These are phyloP conservation scores for Mycena albidolilacea DNA, from an alignment of 768 basidiomycete genomes.

Conservation along the genomic window DNA sequence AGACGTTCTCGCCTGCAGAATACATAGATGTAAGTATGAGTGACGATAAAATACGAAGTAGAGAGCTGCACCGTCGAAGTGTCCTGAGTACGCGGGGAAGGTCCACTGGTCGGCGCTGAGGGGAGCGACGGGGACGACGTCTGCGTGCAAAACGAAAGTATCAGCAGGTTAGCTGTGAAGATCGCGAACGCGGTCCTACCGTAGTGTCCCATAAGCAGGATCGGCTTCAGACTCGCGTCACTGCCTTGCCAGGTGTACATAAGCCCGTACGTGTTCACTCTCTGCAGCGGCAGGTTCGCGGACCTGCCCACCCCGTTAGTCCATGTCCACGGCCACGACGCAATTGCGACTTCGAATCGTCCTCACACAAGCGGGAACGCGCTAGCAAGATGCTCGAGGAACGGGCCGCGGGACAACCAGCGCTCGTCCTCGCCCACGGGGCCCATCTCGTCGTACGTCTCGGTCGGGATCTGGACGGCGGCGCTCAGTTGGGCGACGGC, in stretches of 20 bases:
- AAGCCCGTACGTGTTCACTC: constrained; percentile 75
- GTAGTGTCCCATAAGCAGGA: constrained; percentile 69
- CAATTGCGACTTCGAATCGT: not conserved
- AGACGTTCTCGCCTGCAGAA: constrained; percentile 65
- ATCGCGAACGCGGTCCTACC: constrained; percentile 45
- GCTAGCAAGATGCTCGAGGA: constrained; percentile 56
- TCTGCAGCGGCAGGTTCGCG: constrained; percentile 35
- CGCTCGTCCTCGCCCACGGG: constrained; percentile 63
- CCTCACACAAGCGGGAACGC: constrained; percentile 69
- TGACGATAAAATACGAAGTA: no score
- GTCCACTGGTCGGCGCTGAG: constrained; percentile 70
- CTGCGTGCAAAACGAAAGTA: constrained; percentile 47
- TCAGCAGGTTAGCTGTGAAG: not conserved
- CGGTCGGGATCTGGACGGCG: constrained; percentile 57
- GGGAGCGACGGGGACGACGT: constrained; percentile 78
- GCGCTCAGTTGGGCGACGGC: constrained; percentile 51
- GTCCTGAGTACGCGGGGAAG: constrained; percentile 74
- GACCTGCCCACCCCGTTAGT: not conserved
- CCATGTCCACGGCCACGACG: not conserved
- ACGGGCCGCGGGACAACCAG: constrained; percentile 54
- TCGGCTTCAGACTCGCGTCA: constrained; percentile 65
- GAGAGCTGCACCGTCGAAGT: constrained; percentile 65
- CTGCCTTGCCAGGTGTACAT: constrained; percentile 73
- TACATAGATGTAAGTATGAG: no score
- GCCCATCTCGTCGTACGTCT: constrained; percentile 63